These are phyloP conservation scores for Ensete ventricosum DNA, from an alignment of 176 grass and related monocot species.

Conservation along the genomic window DNA sequence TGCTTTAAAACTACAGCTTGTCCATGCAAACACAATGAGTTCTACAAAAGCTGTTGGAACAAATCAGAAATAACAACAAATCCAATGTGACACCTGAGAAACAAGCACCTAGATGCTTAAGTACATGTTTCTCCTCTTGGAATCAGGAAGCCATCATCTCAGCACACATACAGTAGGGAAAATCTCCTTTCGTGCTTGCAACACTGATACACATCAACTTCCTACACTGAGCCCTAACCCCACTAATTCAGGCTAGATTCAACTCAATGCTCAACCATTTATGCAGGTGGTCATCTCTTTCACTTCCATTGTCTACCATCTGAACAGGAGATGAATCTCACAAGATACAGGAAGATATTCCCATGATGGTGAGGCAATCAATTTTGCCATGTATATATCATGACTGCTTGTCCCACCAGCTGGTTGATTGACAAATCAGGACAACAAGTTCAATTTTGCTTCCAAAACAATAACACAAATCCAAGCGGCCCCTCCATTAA, in stretches of 20 bases:
- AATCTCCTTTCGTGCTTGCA: not conserved
- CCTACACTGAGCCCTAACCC: not conserved
- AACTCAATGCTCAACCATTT: not conserved
- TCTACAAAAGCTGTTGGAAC: not conserved
- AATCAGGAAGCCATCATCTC: not conserved
- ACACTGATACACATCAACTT: not conserved
- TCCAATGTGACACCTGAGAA: not conserved
- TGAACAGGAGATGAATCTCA: not conserved
- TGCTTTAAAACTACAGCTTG: not conserved
- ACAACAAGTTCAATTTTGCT: constrained; percentile 7
- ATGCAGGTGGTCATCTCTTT: not conserved
- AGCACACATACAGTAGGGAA: not conserved
- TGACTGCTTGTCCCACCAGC: not conserved
- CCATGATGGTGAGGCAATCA: no score
- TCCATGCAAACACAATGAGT: not conserved
- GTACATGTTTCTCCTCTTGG: not conserved
- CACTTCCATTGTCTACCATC: not conserved
- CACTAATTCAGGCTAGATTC: not conserved
- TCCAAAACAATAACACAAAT: constrained; percentile 5
- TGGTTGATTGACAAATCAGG: not conserved
- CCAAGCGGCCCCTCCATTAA: not conserved
- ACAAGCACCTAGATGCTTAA: not conserved
- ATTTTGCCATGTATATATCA: not conserved
- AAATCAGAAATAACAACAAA: not conserved
- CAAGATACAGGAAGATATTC: not conserved